Evolutionary conservation across 2,329 filamentous ascomycete genomes (phyloP).

Genomic region (Stagonosporopsis cucurbitacearum): DNA sequence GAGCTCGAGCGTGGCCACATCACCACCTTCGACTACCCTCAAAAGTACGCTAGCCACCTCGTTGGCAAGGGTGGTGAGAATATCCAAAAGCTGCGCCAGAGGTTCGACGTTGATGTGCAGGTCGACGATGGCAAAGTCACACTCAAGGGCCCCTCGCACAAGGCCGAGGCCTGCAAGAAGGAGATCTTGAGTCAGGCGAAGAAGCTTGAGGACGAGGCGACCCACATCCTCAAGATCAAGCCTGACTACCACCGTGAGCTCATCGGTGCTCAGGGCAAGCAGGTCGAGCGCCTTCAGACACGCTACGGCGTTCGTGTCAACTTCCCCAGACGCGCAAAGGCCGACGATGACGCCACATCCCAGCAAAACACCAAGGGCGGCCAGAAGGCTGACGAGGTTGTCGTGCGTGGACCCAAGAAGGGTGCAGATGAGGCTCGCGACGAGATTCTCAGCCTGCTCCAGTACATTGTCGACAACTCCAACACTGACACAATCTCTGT

Average conservation of each 20-base stretch:
- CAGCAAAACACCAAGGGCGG: constrained; percentile 65
- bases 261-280: constrained; percentile 84
- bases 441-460: constrained; percentile 85
- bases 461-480: constrained; percentile 90
- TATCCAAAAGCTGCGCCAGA: constrained; percentile 71
- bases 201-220: constrained; percentile 89
- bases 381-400: constrained; percentile 86
- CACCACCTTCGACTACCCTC: constrained; percentile 87
- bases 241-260: constrained; percentile 93
- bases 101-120: constrained; percentile 79
- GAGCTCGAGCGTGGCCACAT: constrained; percentile 93
- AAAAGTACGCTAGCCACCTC: constrained; percentile 89
- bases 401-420: constrained; percentile 88
- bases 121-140: constrained; percentile 94
- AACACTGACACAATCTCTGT: constrained; percentile 80
- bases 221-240: constrained; percentile 85
- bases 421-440: constrained; percentile 91
- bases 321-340: constrained; percentile 75
- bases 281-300: constrained; percentile 90
- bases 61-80: constrained; percentile 72
- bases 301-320: constrained; percentile 95
- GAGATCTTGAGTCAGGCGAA: constrained; percentile 81
- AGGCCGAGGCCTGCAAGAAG: constrained; percentile 83
- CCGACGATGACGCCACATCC: constrained; percentile 74
- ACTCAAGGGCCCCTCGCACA: constrained; percentile 93